Conservation (phyloP, 2,329 filamentous ascomycete genomes). For the Albophoma yamanashiensis region DNA sequence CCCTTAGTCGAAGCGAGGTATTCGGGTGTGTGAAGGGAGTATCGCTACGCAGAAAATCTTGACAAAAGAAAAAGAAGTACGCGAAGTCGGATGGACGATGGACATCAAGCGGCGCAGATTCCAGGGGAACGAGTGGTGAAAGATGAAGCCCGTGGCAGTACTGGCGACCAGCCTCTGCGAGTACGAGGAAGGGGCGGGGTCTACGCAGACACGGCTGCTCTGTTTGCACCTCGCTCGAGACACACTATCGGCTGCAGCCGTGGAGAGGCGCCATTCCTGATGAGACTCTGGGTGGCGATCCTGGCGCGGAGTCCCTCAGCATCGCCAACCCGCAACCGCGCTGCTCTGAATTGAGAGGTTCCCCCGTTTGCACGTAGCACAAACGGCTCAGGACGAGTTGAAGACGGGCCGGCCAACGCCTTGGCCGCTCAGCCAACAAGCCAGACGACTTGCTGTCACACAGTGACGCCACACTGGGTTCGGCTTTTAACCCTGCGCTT, state of each 20-base stretch:
- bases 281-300: not conserved
- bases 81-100: not conserved
- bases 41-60: not conserved
- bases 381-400: not conserved
- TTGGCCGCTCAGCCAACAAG: not conserved
- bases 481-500: no score
- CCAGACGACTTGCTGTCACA: no score
- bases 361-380: no score
- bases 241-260: not conserved
- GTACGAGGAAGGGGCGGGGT: not conserved
- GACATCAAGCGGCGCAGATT: not conserved
- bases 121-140: not conserved
- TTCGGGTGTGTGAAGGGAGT: not conserved
- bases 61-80: not conserved
- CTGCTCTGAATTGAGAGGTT: not conserved
- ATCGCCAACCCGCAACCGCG: not conserved
- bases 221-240: not conserved
- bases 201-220: not conserved
- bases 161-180: not conserved
- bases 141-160: not conserved
- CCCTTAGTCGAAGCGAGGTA: no score
- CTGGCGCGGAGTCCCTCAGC: not conserved
- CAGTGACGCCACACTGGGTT: no score
- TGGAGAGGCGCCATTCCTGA: not conserved
- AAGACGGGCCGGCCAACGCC: not conserved